Evolutionary conservation across 768 basidiomycete genomes (phyloP).

Genomic region (Agrocybe chaxingu): DNA sequence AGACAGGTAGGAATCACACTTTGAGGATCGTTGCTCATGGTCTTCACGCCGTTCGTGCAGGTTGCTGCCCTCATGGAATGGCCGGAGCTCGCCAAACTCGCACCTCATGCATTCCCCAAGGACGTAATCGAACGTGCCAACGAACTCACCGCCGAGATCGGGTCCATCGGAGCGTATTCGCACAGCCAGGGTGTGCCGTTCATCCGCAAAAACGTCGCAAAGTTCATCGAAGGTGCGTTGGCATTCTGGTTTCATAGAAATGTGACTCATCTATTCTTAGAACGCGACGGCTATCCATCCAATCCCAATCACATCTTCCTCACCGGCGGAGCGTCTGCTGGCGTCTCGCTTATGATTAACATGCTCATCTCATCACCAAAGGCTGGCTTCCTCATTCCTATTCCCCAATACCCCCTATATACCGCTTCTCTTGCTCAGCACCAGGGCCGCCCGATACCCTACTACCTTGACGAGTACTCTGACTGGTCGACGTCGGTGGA

Average conservation of each 20-base stretch:
- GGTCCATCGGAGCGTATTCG: conserved; percentile 92
- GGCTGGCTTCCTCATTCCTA: conserved; percentile 88
- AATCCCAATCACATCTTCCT: conserved; percentile 88
- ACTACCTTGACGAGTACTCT: conserved; percentile 79
- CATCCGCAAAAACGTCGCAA: conserved; percentile 84
- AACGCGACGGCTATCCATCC: conserved; percentile 86
- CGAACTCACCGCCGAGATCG: conserved; percentile 80
- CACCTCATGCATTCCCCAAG: conserved; percentile 74
- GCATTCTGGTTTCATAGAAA: conserved; percentile 4
- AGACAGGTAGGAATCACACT: conserved; percentile 68
- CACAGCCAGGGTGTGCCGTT: conserved; percentile 91
- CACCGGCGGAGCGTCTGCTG: conserved; percentile 91
- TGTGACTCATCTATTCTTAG: conserved; percentile 33
- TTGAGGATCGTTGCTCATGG: neutral
- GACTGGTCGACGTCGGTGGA: conserved; percentile 80
- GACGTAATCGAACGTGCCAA: conserved; percentile 85
- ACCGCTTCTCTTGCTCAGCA: conserved; percentile 90
- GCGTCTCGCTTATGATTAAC: conserved; percentile 84
- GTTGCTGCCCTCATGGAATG: conserved; percentile 91
- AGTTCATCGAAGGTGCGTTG: conserved; percentile 78
- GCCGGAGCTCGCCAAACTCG: conserved; percentile 77
- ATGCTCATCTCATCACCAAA: conserved; percentile 69
- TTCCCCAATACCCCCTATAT: conserved; percentile 97
- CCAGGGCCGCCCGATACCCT: conserved; percentile 78
- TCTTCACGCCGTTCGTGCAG: conserved; percentile 31